phyloP scores from a whole-genome alignment of 208 protist genomes.

The Leishmania gerbilli region DNA sequence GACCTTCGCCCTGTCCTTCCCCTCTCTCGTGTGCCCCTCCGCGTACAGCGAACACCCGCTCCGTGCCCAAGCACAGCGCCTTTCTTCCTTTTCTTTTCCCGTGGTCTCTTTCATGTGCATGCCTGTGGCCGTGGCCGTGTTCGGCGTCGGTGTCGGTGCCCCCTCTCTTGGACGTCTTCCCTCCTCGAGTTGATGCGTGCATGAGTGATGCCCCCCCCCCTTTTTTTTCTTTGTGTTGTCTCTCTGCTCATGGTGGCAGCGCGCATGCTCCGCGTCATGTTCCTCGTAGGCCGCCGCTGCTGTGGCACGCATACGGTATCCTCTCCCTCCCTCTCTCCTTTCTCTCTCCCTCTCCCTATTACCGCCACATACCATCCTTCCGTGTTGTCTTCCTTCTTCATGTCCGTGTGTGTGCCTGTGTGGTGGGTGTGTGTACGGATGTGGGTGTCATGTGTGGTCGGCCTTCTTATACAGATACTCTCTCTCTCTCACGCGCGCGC shows the following conservation, averaged over 20 bases:
- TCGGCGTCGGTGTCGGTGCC: too few species aligned
- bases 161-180: too few species aligned
- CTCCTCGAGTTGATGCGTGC: background rate
- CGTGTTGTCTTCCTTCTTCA: background rate
- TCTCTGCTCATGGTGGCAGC: background rate
- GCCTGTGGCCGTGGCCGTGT: too few species aligned
- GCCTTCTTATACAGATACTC: background rate
- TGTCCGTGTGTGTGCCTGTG: background rate
- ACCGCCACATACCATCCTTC: background rate
- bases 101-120: too few species aligned
- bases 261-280: background rate
- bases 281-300: background rate
- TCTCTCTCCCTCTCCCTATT: background rate
- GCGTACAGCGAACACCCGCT: too few species aligned
- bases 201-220: background rate
- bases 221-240: background rate
- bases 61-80: too few species aligned
- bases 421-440: constrained; percentile 2
- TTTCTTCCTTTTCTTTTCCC: too few species aligned
- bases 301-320: background rate
- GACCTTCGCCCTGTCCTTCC: too few species aligned
- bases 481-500: background rate
- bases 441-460: background rate
- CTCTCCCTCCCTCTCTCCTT: background rate
- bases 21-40: background rate